A percentile compares a stretch with the other conserved stretches of the same genome.
phyloP scores from a whole-genome alignment of 306 rosid species.

The Morella rubra region DNA sequence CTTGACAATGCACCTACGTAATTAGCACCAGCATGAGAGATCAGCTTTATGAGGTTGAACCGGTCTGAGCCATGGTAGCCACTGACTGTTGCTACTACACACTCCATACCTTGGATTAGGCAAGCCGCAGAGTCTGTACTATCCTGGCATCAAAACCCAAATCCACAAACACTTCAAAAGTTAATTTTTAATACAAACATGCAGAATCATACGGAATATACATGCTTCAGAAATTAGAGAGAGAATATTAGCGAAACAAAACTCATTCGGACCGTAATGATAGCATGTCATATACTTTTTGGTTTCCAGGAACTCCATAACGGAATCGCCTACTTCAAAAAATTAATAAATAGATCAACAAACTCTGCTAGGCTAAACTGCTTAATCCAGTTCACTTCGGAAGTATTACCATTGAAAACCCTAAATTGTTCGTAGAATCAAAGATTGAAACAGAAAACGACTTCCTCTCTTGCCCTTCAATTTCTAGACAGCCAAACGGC shows the following conservation, averaged over 20 bases:
- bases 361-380: too few species aligned
- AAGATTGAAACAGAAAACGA: neutral
- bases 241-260: neutral
- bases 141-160: neutral
- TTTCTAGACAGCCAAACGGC: neutral
- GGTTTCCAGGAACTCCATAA: too few species aligned
- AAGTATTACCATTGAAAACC: neutral
- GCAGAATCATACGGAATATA: neutral
- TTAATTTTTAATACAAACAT: too few species aligned
- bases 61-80: constrained; percentile 78
- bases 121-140: constrained; percentile 25
- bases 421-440: neutral
- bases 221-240: neutral
- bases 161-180: neutral
- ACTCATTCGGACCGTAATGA: too few species aligned
- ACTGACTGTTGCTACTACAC: constrained; percentile 74
- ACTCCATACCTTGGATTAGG: constrained; percentile 64
- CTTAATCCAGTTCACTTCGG: too few species aligned
- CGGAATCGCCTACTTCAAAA: too few species aligned
- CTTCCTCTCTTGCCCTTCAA: neutral
- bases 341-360: too few species aligned
- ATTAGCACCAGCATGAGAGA: constrained; percentile 60
- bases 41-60: constrained; percentile 70
- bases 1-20: constrained; percentile 70
- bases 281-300: too few species aligned